Evolutionary conservation across 768 basidiomycete species (phyloP).

Genomic region (Calocybe gangraenosa): DNA sequence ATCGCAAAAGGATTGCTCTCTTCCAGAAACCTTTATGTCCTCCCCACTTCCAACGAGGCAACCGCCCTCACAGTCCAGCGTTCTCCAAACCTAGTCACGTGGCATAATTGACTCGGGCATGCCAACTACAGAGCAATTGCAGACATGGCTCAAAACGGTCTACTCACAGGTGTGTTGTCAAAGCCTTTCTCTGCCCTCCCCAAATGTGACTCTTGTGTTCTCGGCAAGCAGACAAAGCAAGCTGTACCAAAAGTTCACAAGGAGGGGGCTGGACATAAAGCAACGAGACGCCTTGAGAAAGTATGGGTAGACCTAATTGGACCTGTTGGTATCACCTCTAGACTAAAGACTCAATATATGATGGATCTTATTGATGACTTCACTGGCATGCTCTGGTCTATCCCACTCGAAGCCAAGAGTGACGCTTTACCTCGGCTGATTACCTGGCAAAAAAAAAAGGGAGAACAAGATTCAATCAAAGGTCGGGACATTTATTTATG

Average conservation of each 20-base stretch:
- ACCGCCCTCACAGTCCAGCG: slow-evolving; percentile 10
- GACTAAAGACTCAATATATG: background rate
- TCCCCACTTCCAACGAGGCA: slow-evolving; percentile 4
- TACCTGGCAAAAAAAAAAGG: slow-evolving; percentile 22
- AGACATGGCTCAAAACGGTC: slow-evolving; percentile 17
- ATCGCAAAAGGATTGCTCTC: slow-evolving; percentile 13
- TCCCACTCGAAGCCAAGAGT: slow-evolving; percentile 26
- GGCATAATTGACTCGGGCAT: slow-evolving; percentile 26
- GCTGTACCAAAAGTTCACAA: slow-evolving; percentile 2
- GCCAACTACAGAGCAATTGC: slow-evolving; percentile 20
- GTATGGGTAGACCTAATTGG: slow-evolving; percentile 9
- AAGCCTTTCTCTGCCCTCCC: too few relatives aligned
- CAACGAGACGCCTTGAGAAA: background rate
- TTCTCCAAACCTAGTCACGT: slow-evolving; percentile 17
- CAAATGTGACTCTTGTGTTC: slow-evolving; percentile 5
- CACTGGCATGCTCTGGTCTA: slow-evolving; percentile 2
- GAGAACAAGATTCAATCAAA: slow-evolving; percentile 18
- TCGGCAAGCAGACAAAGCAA: slow-evolving; percentile 6
- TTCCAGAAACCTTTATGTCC: slow-evolving; percentile 14
- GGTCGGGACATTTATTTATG: background rate
- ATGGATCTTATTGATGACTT: slow-evolving; percentile 7
- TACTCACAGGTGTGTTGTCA: background rate
- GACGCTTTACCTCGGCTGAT: slow-evolving; percentile 19
- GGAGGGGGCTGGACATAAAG: slow-evolving; percentile 6
- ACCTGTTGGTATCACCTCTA: background rate